A percentile compares a stretch with the other conserved stretches of the same genome.
Conservation (phyloP, 331 rosid species). For the Cucumis variabilis region DNA sequence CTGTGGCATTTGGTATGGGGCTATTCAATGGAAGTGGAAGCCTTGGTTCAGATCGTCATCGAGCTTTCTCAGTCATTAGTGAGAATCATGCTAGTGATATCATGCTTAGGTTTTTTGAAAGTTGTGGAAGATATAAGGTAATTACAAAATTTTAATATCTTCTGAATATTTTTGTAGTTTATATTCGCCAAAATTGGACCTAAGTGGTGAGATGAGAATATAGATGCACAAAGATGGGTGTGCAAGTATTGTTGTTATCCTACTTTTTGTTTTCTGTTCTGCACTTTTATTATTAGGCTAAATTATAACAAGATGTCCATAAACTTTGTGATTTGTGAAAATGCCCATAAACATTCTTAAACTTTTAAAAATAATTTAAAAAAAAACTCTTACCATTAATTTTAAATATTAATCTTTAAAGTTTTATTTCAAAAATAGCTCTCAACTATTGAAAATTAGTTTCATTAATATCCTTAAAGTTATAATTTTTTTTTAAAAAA, state of each 20-base stretch:
- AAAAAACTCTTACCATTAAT: no score
- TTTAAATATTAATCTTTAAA: no score
- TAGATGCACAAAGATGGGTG: no score
- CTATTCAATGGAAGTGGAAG: conserved; percentile 79
- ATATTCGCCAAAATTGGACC: background rate
- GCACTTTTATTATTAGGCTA: background rate
- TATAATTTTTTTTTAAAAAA: no score
- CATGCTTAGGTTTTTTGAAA: conserved; percentile 77
- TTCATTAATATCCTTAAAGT: no score
- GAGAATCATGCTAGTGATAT: conserved; percentile 93
- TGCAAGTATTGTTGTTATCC: background rate
- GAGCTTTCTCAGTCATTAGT: conserved; percentile 90
- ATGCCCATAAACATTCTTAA: no score
- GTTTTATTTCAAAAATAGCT: no score
- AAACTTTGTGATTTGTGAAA: no score
- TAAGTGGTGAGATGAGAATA: no score
- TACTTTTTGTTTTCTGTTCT: conserved; percentile 6
- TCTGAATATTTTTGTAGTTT: background rate
- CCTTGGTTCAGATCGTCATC: conserved; percentile 78
- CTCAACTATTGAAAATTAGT: no score
- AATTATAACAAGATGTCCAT: no score
- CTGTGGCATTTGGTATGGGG: conserved; percentile 98
- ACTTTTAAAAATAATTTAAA: no score
- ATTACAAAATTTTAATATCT: conserved; percentile 31
- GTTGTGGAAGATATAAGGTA: conserved; percentile 89